Evolutionary conservation across 1,284 basidiomycete species (phyloP).

Genomic region (Peniophora sp.): DNA sequence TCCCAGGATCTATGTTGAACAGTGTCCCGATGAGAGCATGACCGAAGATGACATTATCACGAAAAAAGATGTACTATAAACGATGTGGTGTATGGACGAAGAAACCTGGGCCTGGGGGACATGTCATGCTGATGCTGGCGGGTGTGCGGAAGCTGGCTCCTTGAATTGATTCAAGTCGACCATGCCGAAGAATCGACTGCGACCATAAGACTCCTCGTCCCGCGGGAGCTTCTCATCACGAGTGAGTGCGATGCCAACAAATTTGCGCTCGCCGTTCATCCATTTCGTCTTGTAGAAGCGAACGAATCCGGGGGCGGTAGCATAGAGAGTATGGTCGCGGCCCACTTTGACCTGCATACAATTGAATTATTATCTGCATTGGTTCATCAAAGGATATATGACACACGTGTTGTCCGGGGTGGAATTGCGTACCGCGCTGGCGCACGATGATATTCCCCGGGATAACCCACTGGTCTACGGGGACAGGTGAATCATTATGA

Average conservation of each 20-base stretch:
- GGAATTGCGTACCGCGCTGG: slow-evolving; percentile 85
- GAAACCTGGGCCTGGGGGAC: no score
- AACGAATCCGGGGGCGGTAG: slow-evolving; percentile 81
- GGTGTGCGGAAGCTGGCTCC: not conserved
- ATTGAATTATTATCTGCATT: slow-evolving; percentile 5
- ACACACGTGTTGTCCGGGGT: slow-evolving; percentile 84
- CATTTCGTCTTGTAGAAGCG: slow-evolving; percentile 81
- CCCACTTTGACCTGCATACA: slow-evolving; percentile 73
- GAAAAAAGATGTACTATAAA: no score
- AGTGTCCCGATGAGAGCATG: no score
- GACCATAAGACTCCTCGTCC: slow-evolving; percentile 62
- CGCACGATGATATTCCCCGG: slow-evolving; percentile 92
- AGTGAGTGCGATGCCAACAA: slow-evolving; percentile 74
- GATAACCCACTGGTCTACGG: slow-evolving; percentile 75
- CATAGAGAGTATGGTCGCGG: slow-evolving; percentile 88
- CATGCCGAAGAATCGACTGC: slow-evolving; percentile 70
- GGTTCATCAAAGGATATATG: slow-evolving; percentile 4
- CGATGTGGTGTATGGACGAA: no score
- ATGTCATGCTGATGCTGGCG: no score
- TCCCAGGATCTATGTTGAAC: no score
- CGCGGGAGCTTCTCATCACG: slow-evolving; percentile 80
- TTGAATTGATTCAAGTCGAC: slow-evolving; percentile 45
- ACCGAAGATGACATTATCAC: no score
- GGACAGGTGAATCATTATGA: slow-evolving; percentile 3
- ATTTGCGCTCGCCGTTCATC: slow-evolving; percentile 65